Evolutionary conservation across 208 protist species (phyloP).

Genomic region (Blechomonas ayalai): DNA sequence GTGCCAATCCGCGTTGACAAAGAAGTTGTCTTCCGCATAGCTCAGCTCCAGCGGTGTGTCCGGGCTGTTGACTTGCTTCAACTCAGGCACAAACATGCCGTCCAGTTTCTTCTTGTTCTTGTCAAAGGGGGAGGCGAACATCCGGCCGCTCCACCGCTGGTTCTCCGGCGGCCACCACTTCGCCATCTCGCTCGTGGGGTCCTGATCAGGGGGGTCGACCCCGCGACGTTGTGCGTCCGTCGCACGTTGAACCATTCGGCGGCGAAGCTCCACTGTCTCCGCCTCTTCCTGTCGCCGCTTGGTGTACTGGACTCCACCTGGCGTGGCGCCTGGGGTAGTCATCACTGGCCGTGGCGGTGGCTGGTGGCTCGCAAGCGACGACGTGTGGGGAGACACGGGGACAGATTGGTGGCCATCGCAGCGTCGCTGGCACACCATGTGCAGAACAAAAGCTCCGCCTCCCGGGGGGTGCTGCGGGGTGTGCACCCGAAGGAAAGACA

Average conservation of each 20-base stretch:
- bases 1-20: constrained; percentile 58
- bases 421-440: too few species aligned
- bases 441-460: too few species aligned
- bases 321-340: constrained; percentile 59
- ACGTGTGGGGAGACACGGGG: background rate
- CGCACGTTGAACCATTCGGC: constrained; percentile 46
- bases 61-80: constrained; percentile 54
- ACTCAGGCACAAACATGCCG: constrained; percentile 80
- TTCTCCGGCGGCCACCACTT: constrained; percentile 67
- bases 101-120: constrained; percentile 71
- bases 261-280: constrained; percentile 32
- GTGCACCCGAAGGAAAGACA: too few species aligned
- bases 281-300: constrained; percentile 25
- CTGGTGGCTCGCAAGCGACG: constrained; percentile 6
- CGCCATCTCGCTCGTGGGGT: constrained; percentile 23
- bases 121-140: constrained; percentile 63
- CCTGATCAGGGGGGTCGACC: constrained; percentile 22
- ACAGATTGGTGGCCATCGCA: background rate
- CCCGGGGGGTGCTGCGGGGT: too few species aligned
- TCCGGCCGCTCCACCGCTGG: constrained; percentile 58
- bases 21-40: constrained; percentile 69
- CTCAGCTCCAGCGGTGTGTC: constrained; percentile 63
- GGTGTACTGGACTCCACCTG: constrained; percentile 78
- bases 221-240: constrained; percentile 59
- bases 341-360: constrained; percentile 35